A percentile compares a stretch with the other conserved stretches of the same genome.
These are phyloP conservation scores for Isabelozyma gotoi DNA, from an alignment of 805 yeast species.

Conservation along the genomic window DNA sequence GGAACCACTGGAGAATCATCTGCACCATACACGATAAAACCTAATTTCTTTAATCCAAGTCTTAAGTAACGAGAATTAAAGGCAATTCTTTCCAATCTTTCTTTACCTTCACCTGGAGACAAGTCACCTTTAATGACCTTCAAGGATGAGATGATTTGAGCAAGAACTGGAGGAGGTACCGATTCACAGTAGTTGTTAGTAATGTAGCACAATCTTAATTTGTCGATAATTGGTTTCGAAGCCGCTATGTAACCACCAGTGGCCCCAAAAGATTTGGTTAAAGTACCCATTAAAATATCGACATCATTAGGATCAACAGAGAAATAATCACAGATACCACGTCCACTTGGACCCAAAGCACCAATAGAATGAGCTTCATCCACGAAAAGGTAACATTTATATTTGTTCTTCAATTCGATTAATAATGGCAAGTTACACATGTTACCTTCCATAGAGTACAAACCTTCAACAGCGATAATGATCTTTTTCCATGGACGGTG, in stretches of 20 bases:
- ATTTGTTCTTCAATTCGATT: constrained; percentile 72
- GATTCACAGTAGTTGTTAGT: constrained; percentile 80
- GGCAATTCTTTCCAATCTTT: constrained; percentile 88
- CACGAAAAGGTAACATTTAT: constrained; percentile 85
- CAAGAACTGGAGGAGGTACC: constrained; percentile 86
- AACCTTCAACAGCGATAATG: constrained; percentile 85
- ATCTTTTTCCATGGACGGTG: constrained; percentile 96
- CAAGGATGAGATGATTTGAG: constrained; percentile 81
- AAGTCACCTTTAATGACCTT: constrained; percentile 76
- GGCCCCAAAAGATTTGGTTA: constrained; percentile 97
- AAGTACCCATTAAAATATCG: constrained; percentile 95
- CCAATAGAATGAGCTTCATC: constrained; percentile 99
- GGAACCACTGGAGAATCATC: constrained; percentile 98
- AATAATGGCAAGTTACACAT: constrained; percentile 77
- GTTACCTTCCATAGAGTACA: constrained; percentile 92
- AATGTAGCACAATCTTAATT: constrained; percentile 69
- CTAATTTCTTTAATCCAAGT: constrained; percentile 85
- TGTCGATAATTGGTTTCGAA: constrained; percentile 63
- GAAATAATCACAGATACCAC: constrained; percentile 94
- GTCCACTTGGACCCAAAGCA: constrained; percentile 93
- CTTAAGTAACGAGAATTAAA: constrained; percentile 93
- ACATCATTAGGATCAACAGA: constrained; percentile 71
- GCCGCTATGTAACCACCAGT: constrained; percentile 98
- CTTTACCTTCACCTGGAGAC: constrained; percentile 90
- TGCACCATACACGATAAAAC: constrained; percentile 91